Evolutionary conservation across 345 rosid species (phyloP).

Genomic region (Moricandia moricandioides): DNA sequence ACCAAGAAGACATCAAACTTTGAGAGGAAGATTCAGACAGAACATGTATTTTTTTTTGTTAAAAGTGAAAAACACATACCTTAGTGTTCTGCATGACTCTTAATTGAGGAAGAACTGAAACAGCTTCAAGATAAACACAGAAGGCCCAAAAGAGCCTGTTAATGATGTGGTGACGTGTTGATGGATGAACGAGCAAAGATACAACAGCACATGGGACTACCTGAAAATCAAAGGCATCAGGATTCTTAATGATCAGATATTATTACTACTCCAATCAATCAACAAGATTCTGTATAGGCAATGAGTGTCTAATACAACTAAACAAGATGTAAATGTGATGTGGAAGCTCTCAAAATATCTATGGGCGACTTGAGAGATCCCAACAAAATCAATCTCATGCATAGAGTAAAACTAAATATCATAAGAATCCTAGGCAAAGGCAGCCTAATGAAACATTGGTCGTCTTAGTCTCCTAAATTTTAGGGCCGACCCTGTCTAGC

Average conservation of each 20-base stretch:
- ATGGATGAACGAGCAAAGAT: constrained; percentile 67
- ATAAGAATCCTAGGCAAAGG: no score
- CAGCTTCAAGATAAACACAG: constrained; percentile 91
- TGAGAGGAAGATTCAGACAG: constrained; percentile 10
- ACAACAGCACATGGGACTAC: constrained; percentile 68
- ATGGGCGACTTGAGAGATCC: background rate
- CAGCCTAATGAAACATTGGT: background rate
- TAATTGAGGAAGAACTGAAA: constrained; percentile 83
- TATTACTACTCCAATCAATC: background rate
- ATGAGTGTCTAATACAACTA: background rate
- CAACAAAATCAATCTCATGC: background rate
- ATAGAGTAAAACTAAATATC: background rate
- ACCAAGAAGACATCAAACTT: constrained; percentile 9
- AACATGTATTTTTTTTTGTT: background rate
- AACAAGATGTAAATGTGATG: background rate
- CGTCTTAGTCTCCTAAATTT: no score
- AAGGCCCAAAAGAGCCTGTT: constrained; percentile 85
- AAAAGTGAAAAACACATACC: constrained; percentile 35
- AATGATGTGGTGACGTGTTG: constrained; percentile 61
- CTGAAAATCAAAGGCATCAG: constrained; percentile 47
- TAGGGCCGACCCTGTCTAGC: no score
- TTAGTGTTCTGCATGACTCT: constrained; percentile 90
- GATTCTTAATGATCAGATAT: background rate
- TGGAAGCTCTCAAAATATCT: background rate
- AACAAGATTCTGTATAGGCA: background rate